A percentile compares a stretch with the other conserved stretches of the same genome.
These are phyloP conservation scores for Irpex lacteus DNA, from an alignment of 1,284 basidiomycete genomes.

Conservation along the genomic window DNA sequence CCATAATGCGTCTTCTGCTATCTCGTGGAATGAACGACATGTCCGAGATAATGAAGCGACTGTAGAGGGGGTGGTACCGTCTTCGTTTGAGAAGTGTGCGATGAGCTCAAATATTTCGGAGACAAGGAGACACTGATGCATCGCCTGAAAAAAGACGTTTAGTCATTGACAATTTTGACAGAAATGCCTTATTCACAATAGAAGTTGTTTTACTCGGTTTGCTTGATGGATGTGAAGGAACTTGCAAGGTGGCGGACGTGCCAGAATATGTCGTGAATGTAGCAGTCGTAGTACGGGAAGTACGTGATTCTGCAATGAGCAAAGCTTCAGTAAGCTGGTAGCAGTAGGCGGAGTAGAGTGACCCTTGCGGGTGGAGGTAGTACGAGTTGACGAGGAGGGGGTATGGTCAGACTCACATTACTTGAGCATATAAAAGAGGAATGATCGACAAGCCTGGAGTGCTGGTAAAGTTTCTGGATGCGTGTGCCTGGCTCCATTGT, in stretches of 20 bases:
- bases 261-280: background rate
- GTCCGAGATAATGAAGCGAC: slow-evolving; percentile 1
- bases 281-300: background rate
- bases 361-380: background rate
- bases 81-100: background rate
- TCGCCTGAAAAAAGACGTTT: background rate
- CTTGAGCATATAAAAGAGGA: background rate
- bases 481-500: background rate
- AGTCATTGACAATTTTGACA: background rate
- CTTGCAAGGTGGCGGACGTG: background rate
- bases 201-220: background rate
- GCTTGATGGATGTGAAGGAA: background rate
- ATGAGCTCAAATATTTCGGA: slow-evolving; percentile 1
- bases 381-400: background rate
- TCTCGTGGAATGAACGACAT: background rate
- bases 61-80: background rate
- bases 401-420: background rate
- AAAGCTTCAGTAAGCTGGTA: background rate
- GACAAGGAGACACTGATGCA: background rate
- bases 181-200: background rate
- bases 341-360: background rate
- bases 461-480: background rate
- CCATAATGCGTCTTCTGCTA: slow-evolving; percentile 2
- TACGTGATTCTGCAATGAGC: background rate
- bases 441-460: background rate